phyloP scores from a whole-genome alignment of 2,329 filamentous ascomycete genomes.

The Aspergillus puulaauensis region DNA sequence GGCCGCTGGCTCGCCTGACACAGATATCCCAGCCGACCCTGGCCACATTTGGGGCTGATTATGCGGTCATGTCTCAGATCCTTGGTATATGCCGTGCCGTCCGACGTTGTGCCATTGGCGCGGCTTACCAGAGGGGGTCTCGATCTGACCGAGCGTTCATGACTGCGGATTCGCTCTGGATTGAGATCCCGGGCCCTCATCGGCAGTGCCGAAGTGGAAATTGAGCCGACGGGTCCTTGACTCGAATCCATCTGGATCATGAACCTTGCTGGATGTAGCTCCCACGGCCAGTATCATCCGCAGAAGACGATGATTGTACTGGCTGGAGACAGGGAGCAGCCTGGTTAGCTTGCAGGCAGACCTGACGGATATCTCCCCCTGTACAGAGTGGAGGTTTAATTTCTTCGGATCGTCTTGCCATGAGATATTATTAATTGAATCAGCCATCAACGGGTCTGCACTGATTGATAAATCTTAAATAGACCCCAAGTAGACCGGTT shows the following conservation, averaged over 20 bases:
- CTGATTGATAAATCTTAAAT: slow-evolving; percentile 12
- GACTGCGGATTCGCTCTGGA: slow-evolving; percentile 1
- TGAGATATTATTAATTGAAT: not conserved
- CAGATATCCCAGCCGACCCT: slow-evolving; percentile 2
- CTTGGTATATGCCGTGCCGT: slow-evolving; percentile 12
- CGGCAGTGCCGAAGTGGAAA: slow-evolving; percentile 13
- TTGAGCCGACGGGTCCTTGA: slow-evolving; percentile 9
- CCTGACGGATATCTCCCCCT: slow-evolving; percentile 4
- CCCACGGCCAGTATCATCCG: slow-evolving; percentile 8
- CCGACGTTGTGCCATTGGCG: slow-evolving; percentile 17
- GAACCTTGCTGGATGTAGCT: slow-evolving; percentile 11
- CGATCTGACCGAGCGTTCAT: slow-evolving; percentile 11
- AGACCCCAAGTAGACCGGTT: not conserved
- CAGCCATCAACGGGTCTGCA: not conserved
- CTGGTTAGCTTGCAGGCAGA: slow-evolving; percentile 14
- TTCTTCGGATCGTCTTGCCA: not conserved
- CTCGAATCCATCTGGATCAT: slow-evolving; percentile 18
- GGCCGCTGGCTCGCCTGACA: slow-evolving; percentile 9
- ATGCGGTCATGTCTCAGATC: slow-evolving; percentile 12
- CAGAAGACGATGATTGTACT: slow-evolving; percentile 11
- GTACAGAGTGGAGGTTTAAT: not conserved
- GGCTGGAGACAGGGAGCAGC: slow-evolving; percentile 16
- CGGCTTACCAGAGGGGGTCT: slow-evolving; percentile 8
- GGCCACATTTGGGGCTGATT: slow-evolving; percentile 12
- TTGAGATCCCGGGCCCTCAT: slow-evolving; percentile 8